Conservation (phyloP, 257 asterid species). For the Nicotiana otophora region DNA sequence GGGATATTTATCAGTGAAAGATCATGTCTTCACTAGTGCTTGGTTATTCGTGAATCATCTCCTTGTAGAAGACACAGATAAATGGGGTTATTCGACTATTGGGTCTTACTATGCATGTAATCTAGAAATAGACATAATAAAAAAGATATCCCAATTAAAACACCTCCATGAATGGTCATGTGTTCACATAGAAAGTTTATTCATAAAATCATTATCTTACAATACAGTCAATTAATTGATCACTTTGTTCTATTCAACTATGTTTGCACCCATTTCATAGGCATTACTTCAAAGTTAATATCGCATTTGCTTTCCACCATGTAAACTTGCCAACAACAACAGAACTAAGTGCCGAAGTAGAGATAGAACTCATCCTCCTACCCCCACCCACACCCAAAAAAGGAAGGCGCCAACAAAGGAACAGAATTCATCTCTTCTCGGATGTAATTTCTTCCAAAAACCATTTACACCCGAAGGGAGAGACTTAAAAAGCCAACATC, state of each 20-base stretch:
- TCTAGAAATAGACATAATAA: background rate
- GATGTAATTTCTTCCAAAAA: background rate
- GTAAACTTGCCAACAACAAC: background rate
- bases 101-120: background rate
- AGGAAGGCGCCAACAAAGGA: background rate
- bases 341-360: background rate
- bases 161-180: background rate
- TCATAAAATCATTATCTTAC: background rate
- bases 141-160: no score
- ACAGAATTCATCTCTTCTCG: background rate
- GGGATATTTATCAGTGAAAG: background rate
- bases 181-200: background rate
- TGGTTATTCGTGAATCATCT: background rate
- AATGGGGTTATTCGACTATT: background rate
- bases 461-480: background rate
- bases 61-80: background rate
- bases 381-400: no score
- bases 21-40: background rate
- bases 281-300: no score
- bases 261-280: no score
- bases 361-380: background rate
- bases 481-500: background rate
- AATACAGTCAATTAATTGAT: no score
- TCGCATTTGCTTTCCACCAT: no score
- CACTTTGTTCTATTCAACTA: no score